Percentiles rank a stretch among this genome's conserved stretches.
These are phyloP conservation scores for Flaveria trinervia DNA, from an alignment of 129 eudicot species.

Conservation along the genomic window DNA sequence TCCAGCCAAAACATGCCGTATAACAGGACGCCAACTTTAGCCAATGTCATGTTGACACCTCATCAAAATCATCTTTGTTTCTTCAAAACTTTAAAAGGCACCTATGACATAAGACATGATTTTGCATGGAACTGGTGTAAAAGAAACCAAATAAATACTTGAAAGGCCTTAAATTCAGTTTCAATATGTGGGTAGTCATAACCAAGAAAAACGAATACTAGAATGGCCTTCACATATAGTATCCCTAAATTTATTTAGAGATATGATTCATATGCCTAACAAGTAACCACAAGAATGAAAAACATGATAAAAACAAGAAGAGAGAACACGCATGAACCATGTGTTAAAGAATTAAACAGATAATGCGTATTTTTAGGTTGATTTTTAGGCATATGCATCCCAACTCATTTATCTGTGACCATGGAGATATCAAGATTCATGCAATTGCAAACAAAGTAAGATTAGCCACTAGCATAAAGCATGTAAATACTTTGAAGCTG, in stretches of 20 bases:
- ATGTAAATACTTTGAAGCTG: conserved; percentile 54
- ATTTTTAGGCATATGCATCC: conserved; percentile 16
- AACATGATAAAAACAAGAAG: neutral
- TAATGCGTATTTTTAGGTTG: conserved; percentile 17
- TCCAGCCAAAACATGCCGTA: neutral
- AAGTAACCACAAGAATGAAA: neutral
- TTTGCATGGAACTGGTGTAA: neutral
- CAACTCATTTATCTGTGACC: conserved; percentile 37
- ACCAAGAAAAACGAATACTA: neutral
- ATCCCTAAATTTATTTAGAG: neutral
- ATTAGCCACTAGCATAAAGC: neutral
- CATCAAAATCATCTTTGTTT: neutral
- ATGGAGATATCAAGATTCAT: neutral
- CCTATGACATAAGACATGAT: neutral
- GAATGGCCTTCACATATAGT: neutral
- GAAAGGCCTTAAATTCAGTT: neutral
- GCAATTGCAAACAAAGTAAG: conserved; percentile 25
- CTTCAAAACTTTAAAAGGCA: neutral
- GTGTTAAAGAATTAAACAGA: neutral
- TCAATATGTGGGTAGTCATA: neutral
- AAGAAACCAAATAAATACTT: neutral
- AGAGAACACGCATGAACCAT: neutral
- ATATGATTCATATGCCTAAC: neutral
- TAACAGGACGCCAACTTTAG: neutral
- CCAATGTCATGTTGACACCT: neutral